Conservation (phyloP, 306 rosid genomes). For the Elaeagnus macrophylla region DNA sequence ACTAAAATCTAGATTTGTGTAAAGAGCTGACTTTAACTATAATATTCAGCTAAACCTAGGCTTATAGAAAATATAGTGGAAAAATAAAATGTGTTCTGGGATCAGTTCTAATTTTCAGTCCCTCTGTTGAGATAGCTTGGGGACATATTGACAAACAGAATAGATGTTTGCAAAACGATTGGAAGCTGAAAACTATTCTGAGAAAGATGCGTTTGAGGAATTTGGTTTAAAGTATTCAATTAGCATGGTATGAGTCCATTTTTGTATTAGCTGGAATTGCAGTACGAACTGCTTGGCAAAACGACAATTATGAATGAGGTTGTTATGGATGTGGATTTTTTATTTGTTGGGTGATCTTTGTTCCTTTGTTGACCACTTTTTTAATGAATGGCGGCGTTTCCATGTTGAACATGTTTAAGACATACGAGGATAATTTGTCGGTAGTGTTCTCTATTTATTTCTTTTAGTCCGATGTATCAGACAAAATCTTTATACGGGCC, state of each 20-base stretch:
- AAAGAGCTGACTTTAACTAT: not conserved
- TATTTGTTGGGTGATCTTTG: not conserved
- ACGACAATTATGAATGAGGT: slow-evolving; percentile 13
- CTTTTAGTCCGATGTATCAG: not conserved
- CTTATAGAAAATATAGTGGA: not conserved
- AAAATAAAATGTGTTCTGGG: not conserved
- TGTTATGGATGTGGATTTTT: slow-evolving; percentile 14
- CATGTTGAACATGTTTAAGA: slow-evolving; percentile 11
- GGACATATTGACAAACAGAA: not conserved
- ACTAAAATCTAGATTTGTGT: not conserved
- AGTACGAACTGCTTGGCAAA: slow-evolving; percentile 12
- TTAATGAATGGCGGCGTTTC: slow-evolving; percentile 9
- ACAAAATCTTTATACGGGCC: slow-evolving; percentile 2
- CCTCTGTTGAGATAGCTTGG: slow-evolving; percentile 12
- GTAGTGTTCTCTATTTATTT: slow-evolving; percentile 9
- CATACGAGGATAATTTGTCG: not conserved
- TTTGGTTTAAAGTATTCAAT: not conserved
- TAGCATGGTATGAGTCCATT: slow-evolving; percentile 6
- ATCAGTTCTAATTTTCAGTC: not conserved
- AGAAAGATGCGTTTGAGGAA: not conserved
- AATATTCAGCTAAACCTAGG: not conserved
- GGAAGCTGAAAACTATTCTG: slow-evolving; percentile 4
- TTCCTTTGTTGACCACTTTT: slow-evolving; percentile 14
- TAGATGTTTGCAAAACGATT: not conserved
- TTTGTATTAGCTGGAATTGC: slow-evolving; percentile 14